Evolutionary conservation across 2,329 filamentous ascomycete genomes (phyloP).

Genomic region (Purpureocillium takamizusanense): DNA sequence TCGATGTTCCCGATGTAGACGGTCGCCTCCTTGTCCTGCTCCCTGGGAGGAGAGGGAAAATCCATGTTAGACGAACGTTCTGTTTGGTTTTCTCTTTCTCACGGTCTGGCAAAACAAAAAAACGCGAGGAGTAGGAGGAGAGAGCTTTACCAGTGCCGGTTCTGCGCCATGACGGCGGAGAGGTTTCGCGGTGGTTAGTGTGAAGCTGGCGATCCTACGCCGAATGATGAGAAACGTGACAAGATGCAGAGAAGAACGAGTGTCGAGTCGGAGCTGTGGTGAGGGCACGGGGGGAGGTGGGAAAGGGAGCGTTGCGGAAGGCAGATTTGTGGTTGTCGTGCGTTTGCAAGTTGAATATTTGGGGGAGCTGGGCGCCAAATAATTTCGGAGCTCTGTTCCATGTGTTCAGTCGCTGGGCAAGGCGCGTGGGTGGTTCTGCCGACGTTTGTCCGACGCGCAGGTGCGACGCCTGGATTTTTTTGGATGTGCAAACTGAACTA

Average conservation of each 20-base stretch:
- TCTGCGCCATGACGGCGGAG: conserved; percentile 51
- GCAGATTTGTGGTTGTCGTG: not conserved
- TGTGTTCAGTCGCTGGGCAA: conserved; percentile 1
- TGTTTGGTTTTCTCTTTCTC: not conserved
- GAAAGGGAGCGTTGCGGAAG: not conserved
- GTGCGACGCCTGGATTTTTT: too few relatives aligned
- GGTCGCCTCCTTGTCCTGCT: conserved; percentile 96
- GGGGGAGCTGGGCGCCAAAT: conserved; percentile 2
- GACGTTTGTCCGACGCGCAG: conserved; percentile 18
- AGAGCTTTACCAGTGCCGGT: conserved; percentile 60
- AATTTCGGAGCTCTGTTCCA: not conserved
- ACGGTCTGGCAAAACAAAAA: conserved; percentile 1
- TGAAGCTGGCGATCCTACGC: not conserved
- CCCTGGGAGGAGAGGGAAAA: too few relatives aligned
- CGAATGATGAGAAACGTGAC: not conserved
- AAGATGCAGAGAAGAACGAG: not conserved
- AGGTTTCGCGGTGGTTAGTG: too few relatives aligned
- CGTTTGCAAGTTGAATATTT: conserved; percentile 3
- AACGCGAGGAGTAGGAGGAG: not conserved
- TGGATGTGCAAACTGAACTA: too few relatives aligned
- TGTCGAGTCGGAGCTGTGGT: not conserved
- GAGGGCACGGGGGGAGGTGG: not conserved
- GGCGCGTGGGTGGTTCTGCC: conserved; percentile 12
- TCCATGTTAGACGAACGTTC: not conserved
- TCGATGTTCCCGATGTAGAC: conserved; percentile 98